Evolutionary conservation across 306 rosid genomes (phyloP).

Genomic region (Betula pendula): DNA sequence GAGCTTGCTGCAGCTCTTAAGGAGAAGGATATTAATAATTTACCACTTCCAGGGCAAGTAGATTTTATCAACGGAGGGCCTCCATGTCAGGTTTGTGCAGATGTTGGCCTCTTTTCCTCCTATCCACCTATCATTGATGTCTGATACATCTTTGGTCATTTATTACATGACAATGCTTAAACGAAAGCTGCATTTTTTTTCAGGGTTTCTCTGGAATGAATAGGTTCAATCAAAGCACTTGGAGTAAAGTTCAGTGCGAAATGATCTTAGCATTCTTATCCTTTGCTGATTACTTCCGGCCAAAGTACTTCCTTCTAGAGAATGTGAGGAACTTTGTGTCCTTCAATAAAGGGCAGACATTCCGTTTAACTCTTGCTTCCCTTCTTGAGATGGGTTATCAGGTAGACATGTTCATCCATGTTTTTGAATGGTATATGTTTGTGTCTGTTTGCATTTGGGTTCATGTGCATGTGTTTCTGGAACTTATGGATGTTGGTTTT

Average conservation of each 20-base stretch:
- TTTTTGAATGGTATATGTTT: not conserved
- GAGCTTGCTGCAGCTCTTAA: slow-evolving; percentile 64
- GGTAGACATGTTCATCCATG: slow-evolving; percentile 39
- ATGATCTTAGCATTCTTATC: slow-evolving; percentile 96
- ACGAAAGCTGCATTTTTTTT: slow-evolving; percentile 6
- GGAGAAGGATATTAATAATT: slow-evolving; percentile 50
- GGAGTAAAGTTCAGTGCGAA: slow-evolving; percentile 99
- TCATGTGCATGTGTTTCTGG: not conserved
- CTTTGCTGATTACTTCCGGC: slow-evolving; percentile 94
- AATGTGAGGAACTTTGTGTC: slow-evolving; percentile 95
- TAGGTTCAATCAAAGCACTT: slow-evolving; percentile 80
- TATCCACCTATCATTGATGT: not conserved
- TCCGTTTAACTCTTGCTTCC: slow-evolving; percentile 82
- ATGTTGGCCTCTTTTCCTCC: slow-evolving; percentile 16
- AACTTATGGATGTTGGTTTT: slow-evolving; percentile 25
- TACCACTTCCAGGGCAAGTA: slow-evolving; percentile 90
- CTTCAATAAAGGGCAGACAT: slow-evolving; percentile 92
- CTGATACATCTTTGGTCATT: not conserved
- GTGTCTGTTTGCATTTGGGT: slow-evolving; percentile 3
- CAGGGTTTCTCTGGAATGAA: slow-evolving; percentile 99
- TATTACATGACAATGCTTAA: not conserved
- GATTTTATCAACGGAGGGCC: slow-evolving; percentile 99
- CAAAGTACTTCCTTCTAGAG: slow-evolving; percentile 89
- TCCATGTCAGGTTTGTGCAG: slow-evolving; percentile 78
- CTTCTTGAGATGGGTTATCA: slow-evolving; percentile 99